Evolutionary conservation across 116 monocot genomes (phyloP).

Genomic region (Zostera marina): DNA sequence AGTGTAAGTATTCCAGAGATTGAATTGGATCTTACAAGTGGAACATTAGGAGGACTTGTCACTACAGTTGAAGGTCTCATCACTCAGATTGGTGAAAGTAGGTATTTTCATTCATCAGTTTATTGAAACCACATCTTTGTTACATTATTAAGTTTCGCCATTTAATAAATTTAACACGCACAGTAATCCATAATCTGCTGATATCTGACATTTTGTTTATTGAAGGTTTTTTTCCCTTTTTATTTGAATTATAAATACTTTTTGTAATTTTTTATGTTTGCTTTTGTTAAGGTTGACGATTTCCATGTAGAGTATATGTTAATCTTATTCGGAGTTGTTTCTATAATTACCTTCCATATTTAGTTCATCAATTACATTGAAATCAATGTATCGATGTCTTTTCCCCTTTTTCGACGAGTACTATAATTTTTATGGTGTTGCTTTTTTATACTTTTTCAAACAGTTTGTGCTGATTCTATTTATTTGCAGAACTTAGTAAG

Average conservation of each 20-base stretch:
- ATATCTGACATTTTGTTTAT: too few species aligned
- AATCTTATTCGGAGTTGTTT: too few species aligned
- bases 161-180: background rate
- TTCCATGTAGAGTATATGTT: too few species aligned
- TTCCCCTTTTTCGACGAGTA: background rate
- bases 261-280: too few species aligned
- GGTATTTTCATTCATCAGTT: constrained; percentile 9
- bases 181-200: too few species aligned
- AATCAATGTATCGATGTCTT: too few species aligned
- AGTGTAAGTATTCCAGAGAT: constrained; percentile 77
- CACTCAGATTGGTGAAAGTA: constrained; percentile 85
- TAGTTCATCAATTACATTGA: too few species aligned
- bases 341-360: too few species aligned
- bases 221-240: too few species aligned
- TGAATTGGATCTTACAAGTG: constrained; percentile 88
- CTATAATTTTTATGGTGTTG: background rate
- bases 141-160: background rate
- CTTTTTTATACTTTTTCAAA: too few species aligned
- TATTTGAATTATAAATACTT: too few species aligned
- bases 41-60: constrained; percentile 88
- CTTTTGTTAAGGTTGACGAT: too few species aligned
- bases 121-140: background rate
- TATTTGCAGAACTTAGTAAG: constrained; percentile 55
- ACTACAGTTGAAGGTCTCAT: constrained; percentile 95
- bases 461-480: background rate